These are phyloP conservation scores for Neocatenulostroma microsporum DNA, from an alignment of 2,329 filamentous ascomycete species.

Conservation along the genomic window DNA sequence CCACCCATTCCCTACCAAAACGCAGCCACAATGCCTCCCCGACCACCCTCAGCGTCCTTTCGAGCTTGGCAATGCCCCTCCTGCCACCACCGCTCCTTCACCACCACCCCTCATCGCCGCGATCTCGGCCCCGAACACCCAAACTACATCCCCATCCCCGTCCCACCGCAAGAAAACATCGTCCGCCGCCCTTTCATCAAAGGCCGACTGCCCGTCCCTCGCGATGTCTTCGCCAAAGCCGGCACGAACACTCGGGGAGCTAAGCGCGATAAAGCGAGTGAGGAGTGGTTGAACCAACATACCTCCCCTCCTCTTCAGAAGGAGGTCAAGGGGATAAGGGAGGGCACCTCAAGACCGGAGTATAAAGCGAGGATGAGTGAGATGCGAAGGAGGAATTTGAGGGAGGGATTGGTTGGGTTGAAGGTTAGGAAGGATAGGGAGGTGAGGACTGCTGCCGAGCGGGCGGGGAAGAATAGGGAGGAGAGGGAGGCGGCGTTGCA, in stretches of 20 bases:
- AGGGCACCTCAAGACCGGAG: slow-evolving; percentile 21
- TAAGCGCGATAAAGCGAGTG: slow-evolving; percentile 18
- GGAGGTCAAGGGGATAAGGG: too few relatives aligned
- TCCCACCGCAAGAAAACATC: slow-evolving; percentile 61
- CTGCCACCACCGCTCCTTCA: slow-evolving; percentile 35
- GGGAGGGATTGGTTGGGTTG: slow-evolving; percentile 61
- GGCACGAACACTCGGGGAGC: too few relatives aligned
- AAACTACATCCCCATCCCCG: slow-evolving; percentile 74
- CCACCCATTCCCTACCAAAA: slow-evolving; percentile 2
- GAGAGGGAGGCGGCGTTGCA: slow-evolving; percentile 45
- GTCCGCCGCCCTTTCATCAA: slow-evolving; percentile 49
- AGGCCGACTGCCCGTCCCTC: slow-evolving; percentile 75
- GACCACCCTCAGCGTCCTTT: slow-evolving; percentile 11
- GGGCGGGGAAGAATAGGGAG: slow-evolving; percentile 43
- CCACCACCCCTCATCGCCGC: slow-evolving; percentile 36
- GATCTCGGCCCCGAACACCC: slow-evolving; percentile 76
- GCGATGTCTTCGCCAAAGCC: slow-evolving; percentile 59
- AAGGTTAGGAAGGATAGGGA: slow-evolving; percentile 54
- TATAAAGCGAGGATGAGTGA: slow-evolving; percentile 71
- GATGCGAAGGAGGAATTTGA: slow-evolving; percentile 62
- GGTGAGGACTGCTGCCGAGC: slow-evolving; percentile 29
- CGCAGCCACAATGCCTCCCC: slow-evolving; percentile 3
- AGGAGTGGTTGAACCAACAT: slow-evolving; percentile 39
- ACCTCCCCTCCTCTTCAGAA: slow-evolving; percentile 12
- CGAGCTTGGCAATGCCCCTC: slow-evolving; percentile 29